These are phyloP conservation scores for Colletotrichum sp. DNA, from an alignment of 2,329 filamentous ascomycete species.

Conservation along the genomic window DNA sequence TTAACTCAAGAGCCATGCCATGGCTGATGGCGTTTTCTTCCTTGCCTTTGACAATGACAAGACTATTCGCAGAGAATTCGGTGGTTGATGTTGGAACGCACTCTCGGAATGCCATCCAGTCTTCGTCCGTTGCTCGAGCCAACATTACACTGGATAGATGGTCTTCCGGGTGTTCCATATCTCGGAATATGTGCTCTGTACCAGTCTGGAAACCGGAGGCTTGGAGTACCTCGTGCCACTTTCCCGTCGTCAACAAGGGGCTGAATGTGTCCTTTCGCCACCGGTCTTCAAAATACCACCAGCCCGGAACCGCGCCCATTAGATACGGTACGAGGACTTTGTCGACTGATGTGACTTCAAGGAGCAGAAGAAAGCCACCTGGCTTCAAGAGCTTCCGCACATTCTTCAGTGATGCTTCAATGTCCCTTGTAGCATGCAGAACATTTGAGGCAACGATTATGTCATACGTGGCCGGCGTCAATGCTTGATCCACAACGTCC, in stretches of 20 bases:
- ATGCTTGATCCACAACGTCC: constrained; percentile 30
- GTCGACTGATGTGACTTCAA: neutral
- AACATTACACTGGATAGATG: neutral
- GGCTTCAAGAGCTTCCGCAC: constrained; percentile 31
- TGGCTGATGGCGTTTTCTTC: neutral
- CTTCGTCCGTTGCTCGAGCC: neutral
- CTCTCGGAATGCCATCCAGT: neutral
- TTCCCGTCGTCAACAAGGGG: constrained; percentile 26
- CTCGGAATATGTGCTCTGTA: neutral
- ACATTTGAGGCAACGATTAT: constrained; percentile 33
- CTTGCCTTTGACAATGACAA: neutral
- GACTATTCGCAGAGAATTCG: neutral
- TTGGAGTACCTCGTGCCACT: constrained; percentile 31
- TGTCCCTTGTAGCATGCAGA: constrained; percentile 29
- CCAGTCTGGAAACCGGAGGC: constrained; percentile 27
- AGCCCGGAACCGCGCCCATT: constrained; percentile 33
- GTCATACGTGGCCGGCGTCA: constrained; percentile 27
- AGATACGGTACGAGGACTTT: constrained; percentile 16
- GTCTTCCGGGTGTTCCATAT: neutral
- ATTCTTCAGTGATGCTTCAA: constrained; percentile 27
- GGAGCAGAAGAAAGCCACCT: constrained; percentile 29
- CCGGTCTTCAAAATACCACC: constrained; percentile 38
- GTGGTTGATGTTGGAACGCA: neutral
- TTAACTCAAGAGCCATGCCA: neutral
- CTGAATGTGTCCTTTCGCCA: constrained; percentile 21